A percentile compares a stretch with the other conserved stretches of the same genome.
These are phyloP conservation scores for Neltuma alba DNA, from an alignment of 306 rosid species.

Conservation along the genomic window DNA sequence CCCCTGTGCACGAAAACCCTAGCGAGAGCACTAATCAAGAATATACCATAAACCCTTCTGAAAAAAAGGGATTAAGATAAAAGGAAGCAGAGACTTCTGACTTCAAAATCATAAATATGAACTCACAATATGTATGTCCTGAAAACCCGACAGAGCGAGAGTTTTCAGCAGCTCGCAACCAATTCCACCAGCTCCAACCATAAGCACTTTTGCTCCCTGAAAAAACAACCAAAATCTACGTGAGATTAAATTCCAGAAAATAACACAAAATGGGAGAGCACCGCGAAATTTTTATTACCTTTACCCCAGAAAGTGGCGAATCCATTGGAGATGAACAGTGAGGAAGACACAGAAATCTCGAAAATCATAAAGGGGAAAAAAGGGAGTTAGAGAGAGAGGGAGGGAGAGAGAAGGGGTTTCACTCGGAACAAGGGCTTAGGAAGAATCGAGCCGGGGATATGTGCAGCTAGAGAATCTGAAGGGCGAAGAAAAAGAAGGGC, in stretches of 20 bases:
- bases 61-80: background rate
- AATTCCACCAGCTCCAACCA: slow-evolving; percentile 99
- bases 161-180: slow-evolving; percentile 98
- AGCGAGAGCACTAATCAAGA: slow-evolving; percentile 6
- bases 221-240: slow-evolving; percentile 2
- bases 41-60: background rate
- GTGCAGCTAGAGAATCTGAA: slow-evolving; percentile 34
- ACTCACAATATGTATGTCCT: slow-evolving; percentile 89
- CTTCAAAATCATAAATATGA: background rate
- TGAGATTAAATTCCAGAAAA: slow-evolving; percentile 13
- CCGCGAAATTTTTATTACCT: slow-evolving; percentile 49
- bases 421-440: background rate
- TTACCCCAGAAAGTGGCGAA: slow-evolving; percentile 48
- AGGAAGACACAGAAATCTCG: slow-evolving; percentile 40
- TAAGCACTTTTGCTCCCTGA: slow-evolving; percentile 87
- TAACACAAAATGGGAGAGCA: slow-evolving; percentile 12
- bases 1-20: slow-evolving; percentile 44
- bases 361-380: slow-evolving; percentile 34
- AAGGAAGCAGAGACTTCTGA: background rate
- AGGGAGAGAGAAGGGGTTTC: background rate
- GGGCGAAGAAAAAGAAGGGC: background rate
- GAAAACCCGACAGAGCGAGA: slow-evolving; percentile 91
- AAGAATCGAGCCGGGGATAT: slow-evolving; percentile 38
- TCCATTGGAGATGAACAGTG: slow-evolving; percentile 60
- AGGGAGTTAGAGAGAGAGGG: background rate